Base-by-base conservation (phyloP, 1,139 yeast species). In the Hyphopichia fennica region DNA sequence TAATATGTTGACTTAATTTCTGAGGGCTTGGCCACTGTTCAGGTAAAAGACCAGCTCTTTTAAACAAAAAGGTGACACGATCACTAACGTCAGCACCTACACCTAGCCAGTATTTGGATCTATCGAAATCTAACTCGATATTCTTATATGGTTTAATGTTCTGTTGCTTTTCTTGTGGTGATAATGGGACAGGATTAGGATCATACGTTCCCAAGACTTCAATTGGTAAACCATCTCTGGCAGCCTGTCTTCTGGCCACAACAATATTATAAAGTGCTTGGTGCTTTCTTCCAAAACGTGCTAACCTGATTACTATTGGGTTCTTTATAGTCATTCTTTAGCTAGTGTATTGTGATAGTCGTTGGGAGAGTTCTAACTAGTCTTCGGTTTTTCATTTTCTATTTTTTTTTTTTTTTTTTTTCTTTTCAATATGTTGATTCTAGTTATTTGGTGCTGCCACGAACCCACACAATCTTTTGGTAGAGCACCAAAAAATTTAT, bases 41-140 rank as follows among this genome's bases (percentile, higher is more conserved):
- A 23, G 88, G 87, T 54, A 91, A 75, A 40, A 85, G 69, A 4
- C 90, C 89, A 3, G 89, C 89, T 62, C 87, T 88, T 57, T 84
- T 84, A 61, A 93, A 79, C 47, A 93, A 68, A 53, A 82, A 82
- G 4, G 82, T 78, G 11, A 91, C 96, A 4, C 95, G 74, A 35
- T 87, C 91, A 28, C 95, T 83, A 4, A 96, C 96, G 60, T 87
- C 96, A 1, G 98, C 99, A n/a, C 99, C 99, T 14, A 89, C 96
- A 57, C 97, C 96, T 36, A 93, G 70, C 99, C 99, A 93, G 67
- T 93, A 95, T 63, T 89, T 89, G n/a, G 96, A 82, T 52, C 97
- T 81, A 50, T 83, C 82, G 59, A 93, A 89, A 61, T 93, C 98
- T 37, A 93, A 71, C 52, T 82, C 79, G 33, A 93, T 79, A 53